Evolutionary conservation across 2,329 filamentous ascomycete species (phyloP), one percentile per base, ranked within the genome.

Genomic region (Phialemoniopsis sp.): DNA sequence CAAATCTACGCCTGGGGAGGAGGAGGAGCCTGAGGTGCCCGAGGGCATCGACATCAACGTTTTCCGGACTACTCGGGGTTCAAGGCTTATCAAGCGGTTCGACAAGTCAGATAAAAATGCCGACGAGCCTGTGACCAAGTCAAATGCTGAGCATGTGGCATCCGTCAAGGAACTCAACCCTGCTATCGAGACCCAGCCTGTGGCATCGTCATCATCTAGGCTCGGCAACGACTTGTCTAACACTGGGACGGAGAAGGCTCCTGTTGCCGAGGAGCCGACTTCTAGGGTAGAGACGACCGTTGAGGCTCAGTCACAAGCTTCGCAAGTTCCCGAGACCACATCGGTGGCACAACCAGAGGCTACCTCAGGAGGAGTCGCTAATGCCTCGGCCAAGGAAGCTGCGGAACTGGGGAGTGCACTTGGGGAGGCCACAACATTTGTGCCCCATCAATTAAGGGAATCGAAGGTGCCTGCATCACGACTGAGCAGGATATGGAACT

Each of bases 401-500:
- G 45, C 47, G 0, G 40, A 45, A 39, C 39, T 56, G n/a, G 35
- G 48, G 12, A 42, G 49, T 19, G 40, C 51, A n/a, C 41, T 53
- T 10, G 40, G 47, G 2, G 42, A 34, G 13, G 32, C 37, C 38
- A 52, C 46, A 19, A 42, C 56, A 19, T 47, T 56, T 37, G 43
- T 53, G 26, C 52, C 60, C 10, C 89, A 94, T 55, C 72, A 85
- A 44, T 80, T 98, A 58, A 77, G 85, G 40, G 91, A 97, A 55
- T 98, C 93, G 9, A 83, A 82, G 46, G 90, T 98, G 1, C 93
- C 93, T 2, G 87, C 93, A 1, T 89, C 89, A 8, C 82, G 93
- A 4, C 65, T 98, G 37, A 85, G 90, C 32, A 78, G 93, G 40
- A 67, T 98, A 17, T 96, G 91, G 87, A 94, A 98, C 62, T 98